These are phyloP conservation scores for Kluyveromyces siamensis DNA, from an alignment of 805 yeast genomes.

Conservation along the genomic window DNA sequence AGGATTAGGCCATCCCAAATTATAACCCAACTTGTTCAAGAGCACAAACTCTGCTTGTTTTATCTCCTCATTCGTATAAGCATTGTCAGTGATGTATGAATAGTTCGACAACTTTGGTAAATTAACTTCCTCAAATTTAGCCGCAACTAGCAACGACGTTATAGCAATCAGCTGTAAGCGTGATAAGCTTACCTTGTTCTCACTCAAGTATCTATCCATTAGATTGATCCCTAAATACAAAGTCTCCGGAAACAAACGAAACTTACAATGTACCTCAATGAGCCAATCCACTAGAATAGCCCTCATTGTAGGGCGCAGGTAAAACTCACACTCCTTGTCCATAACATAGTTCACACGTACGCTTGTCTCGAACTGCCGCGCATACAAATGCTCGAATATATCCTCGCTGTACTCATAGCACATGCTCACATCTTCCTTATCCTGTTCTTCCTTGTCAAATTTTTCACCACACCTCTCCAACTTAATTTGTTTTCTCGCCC, in stretches of 20 bases:
- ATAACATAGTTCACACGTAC: constrained; percentile 63
- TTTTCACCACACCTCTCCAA: constrained; percentile 18
- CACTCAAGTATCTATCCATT: constrained; percentile 79
- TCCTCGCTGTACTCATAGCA: constrained; percentile 83
- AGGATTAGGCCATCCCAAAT: constrained; percentile 79
- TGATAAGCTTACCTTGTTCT: constrained; percentile 65
- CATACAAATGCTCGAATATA: constrained; percentile 68
- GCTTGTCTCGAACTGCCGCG: constrained; percentile 55
- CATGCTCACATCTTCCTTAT: constrained; percentile 72
- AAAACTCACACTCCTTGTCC: constrained; percentile 40
- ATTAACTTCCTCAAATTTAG: constrained; percentile 88
- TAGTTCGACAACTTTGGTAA: constrained; percentile 79
- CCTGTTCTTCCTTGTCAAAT: constrained; percentile 56
- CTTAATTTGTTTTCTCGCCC: constrained; percentile 25
- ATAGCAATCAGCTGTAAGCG: constrained; percentile 80
- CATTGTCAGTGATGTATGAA: constrained; percentile 82
- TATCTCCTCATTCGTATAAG: constrained; percentile 71
- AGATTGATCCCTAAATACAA: constrained; percentile 72
- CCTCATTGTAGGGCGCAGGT: constrained; percentile 73
- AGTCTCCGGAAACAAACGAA: constrained; percentile 79
- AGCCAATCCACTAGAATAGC: constrained; percentile 90
- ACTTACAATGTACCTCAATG: constrained; percentile 78
- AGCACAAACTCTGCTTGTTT: constrained; percentile 76
- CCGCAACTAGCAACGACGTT: constrained; percentile 79
- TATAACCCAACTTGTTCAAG: constrained; percentile 60